phyloP scores from a whole-genome alignment of 768 basidiomycete genomes.

The Amanita pallidorosea region DNA sequence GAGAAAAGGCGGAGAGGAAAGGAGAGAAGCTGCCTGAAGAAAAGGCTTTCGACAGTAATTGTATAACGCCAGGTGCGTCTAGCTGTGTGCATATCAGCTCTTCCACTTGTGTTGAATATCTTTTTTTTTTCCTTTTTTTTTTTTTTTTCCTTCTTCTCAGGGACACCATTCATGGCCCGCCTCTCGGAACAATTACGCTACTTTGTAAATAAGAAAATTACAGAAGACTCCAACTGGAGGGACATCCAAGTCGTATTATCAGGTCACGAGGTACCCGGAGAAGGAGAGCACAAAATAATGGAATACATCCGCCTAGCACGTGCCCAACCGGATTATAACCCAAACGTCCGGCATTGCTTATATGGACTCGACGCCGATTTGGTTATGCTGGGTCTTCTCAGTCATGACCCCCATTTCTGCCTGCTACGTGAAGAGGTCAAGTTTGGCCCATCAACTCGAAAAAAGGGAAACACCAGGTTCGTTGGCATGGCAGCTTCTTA shows the following conservation, averaged over 20 bases:
- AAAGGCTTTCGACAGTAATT: slow-evolving; percentile 97
- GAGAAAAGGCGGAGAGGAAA: slow-evolving; percentile 78
- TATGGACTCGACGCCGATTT: slow-evolving; percentile 98
- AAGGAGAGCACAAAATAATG: slow-evolving; percentile 99
- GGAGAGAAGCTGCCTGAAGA: slow-evolving; percentile 88
- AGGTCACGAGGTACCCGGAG: slow-evolving; percentile 96
- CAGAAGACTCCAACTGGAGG: slow-evolving; percentile 94
- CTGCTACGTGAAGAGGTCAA: slow-evolving; percentile 96
- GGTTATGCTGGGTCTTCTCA: slow-evolving; percentile 94
- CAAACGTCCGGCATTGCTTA: slow-evolving; percentile 93
- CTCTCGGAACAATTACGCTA: slow-evolving; percentile 90
- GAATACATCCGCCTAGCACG: slow-evolving; percentile 94
- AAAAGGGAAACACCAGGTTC: slow-evolving; percentile 51
- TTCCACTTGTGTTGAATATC: neutral
- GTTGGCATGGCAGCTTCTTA: slow-evolving; percentile 3
- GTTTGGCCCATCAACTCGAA: slow-evolving; percentile 75
- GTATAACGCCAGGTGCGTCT: slow-evolving; percentile 87
- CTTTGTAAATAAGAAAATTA: slow-evolving; percentile 97
- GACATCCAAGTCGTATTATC: slow-evolving; percentile 87
- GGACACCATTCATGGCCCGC: slow-evolving; percentile 91
- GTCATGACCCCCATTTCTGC: slow-evolving; percentile 98
- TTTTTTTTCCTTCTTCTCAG: slow-evolving; percentile 23
- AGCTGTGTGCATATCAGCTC: neutral
- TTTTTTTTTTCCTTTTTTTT: neutral
- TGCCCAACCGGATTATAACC: slow-evolving; percentile 93